A percentile compares a stretch with the other conserved stretches of the same genome.
Conservation (phyloP, 768 basidiomycete genomes). For the Lactarius evosmus region DNA sequence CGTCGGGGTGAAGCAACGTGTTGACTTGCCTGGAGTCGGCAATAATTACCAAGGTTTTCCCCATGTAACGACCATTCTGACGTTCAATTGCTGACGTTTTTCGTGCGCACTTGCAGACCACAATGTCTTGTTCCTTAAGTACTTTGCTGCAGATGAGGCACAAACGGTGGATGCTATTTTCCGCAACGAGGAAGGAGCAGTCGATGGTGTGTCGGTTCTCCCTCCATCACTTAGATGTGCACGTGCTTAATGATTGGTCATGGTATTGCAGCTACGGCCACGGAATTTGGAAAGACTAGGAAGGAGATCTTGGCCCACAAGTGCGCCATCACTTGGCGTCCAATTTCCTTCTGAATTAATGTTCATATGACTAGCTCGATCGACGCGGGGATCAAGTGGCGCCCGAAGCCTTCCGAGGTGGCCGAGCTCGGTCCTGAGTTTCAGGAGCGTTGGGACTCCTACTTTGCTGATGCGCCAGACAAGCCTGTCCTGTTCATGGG, state of each 20-base stretch:
- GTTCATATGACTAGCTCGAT: conserved; percentile 20
- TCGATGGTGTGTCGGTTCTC: conserved; percentile 24
- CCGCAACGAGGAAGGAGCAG: conserved; percentile 19
- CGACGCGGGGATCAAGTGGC: conserved; percentile 31
- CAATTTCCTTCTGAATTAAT: not conserved
- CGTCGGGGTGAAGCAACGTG: conserved; percentile 33
- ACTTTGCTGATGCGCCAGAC: conserved; percentile 30
- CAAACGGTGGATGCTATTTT: conserved; percentile 30
- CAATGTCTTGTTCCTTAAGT: conserved; percentile 23
- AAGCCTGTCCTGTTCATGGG: conserved; percentile 29
- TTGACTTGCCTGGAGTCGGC: conserved; percentile 44
- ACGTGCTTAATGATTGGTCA: not conserved
- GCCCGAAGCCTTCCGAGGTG: conserved; percentile 30
- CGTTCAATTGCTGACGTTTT: not conserved
- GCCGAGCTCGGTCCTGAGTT: conserved; percentile 31
- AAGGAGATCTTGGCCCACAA: conserved; percentile 53
- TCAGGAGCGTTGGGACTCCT: conserved; percentile 28
- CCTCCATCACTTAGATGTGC: not conserved
- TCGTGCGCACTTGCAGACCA: conserved; percentile 19
- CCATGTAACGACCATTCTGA: not conserved
- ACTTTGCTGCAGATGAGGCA: conserved; percentile 21
- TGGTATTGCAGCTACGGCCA: conserved; percentile 33
- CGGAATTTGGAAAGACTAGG: conserved; percentile 39
- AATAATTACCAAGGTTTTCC: conserved; percentile 40
- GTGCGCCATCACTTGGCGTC: conserved; percentile 39